Evolutionary conservation across 768 basidiomycete species (phyloP).

Genomic region (Lactifluus volemus): DNA sequence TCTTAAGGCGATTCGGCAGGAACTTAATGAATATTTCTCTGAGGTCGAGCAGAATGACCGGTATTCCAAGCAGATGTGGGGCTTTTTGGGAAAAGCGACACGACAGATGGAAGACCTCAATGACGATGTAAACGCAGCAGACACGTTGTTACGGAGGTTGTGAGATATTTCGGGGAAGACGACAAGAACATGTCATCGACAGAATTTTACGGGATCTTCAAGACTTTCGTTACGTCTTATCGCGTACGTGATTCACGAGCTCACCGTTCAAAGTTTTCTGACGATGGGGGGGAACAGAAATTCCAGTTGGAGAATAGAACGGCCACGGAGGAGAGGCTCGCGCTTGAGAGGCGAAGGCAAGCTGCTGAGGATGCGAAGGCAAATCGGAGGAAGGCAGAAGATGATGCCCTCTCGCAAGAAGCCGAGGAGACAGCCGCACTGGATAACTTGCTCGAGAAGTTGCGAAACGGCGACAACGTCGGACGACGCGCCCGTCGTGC

Average conservation of each 20-base stretch:
- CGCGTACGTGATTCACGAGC: constrained; percentile 38
- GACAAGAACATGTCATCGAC: constrained; percentile 76
- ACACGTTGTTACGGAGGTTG: constrained; percentile 72
- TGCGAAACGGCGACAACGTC: constrained; percentile 61
- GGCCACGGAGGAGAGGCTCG: constrained; percentile 59
- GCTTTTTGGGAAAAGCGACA: constrained; percentile 70
- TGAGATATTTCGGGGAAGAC: constrained; percentile 91
- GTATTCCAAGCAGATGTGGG: constrained; percentile 89
- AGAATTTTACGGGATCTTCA: constrained; percentile 96
- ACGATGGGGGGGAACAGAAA: constrained; percentile 47
- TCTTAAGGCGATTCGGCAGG: constrained; percentile 70
- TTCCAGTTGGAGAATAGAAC: constrained; percentile 75
- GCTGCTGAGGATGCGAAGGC: constrained; percentile 55
- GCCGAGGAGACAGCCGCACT: constrained; percentile 49
- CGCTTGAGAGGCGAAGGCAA: constrained; percentile 60
- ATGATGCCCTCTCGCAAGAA: constrained; percentile 34
- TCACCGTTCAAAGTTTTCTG: not conserved
- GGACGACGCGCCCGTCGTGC: constrained; percentile 46
- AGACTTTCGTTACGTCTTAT: constrained; percentile 93
- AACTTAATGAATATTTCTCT: constrained; percentile 71
- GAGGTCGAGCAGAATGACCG: constrained; percentile 62
- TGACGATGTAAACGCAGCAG: constrained; percentile 83
- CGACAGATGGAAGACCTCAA: constrained; percentile 71
- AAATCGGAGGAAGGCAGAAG: constrained; percentile 42
- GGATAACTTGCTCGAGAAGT: constrained; percentile 62